Evolutionary conservation across 306 rosid species (phyloP).

Genomic region (Cicer pinnatifidum): DNA sequence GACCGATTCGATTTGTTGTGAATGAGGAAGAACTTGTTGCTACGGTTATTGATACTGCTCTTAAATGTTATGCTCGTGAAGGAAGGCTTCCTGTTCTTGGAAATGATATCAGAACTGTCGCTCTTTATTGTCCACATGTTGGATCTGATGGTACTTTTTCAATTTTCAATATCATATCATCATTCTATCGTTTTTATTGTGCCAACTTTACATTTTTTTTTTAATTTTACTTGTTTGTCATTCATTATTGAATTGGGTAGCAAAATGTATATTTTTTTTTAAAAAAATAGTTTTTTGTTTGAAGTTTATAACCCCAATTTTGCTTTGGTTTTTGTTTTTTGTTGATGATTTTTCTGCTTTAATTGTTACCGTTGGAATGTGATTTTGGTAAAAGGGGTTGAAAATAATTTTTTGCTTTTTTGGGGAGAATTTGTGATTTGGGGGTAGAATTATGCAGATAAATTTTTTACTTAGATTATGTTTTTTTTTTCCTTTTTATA

Average conservation of each 20-base stretch:
- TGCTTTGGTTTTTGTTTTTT: not conserved
- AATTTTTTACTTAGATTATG: not conserved
- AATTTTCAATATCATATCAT: not conserved
- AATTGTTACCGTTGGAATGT: not conserved
- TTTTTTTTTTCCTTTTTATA: not conserved
- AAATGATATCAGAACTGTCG: slow-evolving; percentile 55
- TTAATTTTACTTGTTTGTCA: not conserved
- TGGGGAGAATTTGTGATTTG: too few species aligned
- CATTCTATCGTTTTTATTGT: not conserved
- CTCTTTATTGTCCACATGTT: slow-evolving; percentile 69
- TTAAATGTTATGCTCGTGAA: slow-evolving; percentile 91
- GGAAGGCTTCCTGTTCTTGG: slow-evolving; percentile 89
- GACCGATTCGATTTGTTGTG: slow-evolving; percentile 91
- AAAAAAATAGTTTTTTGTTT: not conserved
- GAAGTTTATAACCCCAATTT: not conserved
- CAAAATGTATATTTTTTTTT: too few species aligned
- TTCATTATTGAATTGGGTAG: not conserved
- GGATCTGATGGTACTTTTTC: slow-evolving; percentile 71
- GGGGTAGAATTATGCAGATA: not conserved
- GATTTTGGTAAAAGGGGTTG: not conserved
- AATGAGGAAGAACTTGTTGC: slow-evolving; percentile 72
- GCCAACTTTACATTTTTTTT: too few species aligned
- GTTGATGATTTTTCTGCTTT: slow-evolving; percentile 4
- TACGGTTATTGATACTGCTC: slow-evolving; percentile 76
- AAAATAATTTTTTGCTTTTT: not conserved